A percentile compares a stretch with the other conserved stretches of the same genome.
Evolutionary conservation across 1,284 basidiomycete genomes (phyloP).

Genomic region (Marasmius oreades): DNA sequence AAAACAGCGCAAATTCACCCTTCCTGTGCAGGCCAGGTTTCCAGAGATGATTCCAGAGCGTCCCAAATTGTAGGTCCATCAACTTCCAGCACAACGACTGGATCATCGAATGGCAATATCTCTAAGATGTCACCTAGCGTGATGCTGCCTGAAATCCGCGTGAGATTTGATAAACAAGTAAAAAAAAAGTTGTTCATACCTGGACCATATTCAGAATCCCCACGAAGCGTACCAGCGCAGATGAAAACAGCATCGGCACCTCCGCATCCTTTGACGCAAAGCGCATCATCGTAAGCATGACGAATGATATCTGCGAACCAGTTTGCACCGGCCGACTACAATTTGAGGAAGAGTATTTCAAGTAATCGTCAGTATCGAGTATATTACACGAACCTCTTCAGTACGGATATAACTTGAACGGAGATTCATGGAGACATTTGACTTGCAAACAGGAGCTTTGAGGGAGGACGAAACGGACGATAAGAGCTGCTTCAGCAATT

Average conservation of each 20-base stretch:
- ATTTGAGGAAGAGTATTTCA: not conserved
- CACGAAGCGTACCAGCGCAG: slow-evolving; percentile 84
- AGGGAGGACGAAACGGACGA: slow-evolving; percentile 70
- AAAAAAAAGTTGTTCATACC: slow-evolving; percentile 37
- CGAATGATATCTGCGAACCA: slow-evolving; percentile 88
- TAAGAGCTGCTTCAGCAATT: slow-evolving; percentile 64
- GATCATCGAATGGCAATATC: slow-evolving; percentile 89
- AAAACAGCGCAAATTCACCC: slow-evolving; percentile 46
- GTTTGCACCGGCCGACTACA: slow-evolving; percentile 76
- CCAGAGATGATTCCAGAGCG: slow-evolving; percentile 72
- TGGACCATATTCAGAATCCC: slow-evolving; percentile 83
- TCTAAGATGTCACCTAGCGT: slow-evolving; percentile 84
- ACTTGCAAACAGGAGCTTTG: slow-evolving; percentile 71
- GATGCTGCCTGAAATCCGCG: slow-evolving; percentile 49
- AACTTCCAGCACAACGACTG: slow-evolving; percentile 78
- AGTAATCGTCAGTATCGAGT: not conserved
- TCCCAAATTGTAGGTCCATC: slow-evolving; percentile 83
- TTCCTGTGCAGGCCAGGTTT: slow-evolving; percentile 88
- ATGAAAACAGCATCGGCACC: slow-evolving; percentile 79
- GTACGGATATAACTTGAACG: slow-evolving; percentile 74
- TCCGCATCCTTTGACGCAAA: slow-evolving; percentile 55
- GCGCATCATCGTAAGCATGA: slow-evolving; percentile 82
- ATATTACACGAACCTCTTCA: slow-evolving; percentile 45
- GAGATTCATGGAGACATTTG: slow-evolving; percentile 69
- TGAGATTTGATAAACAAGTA: not conserved